phyloP scores from a whole-genome alignment of 192 early-diverging fungal genomes.

The Coemansia pectinata region DNA sequence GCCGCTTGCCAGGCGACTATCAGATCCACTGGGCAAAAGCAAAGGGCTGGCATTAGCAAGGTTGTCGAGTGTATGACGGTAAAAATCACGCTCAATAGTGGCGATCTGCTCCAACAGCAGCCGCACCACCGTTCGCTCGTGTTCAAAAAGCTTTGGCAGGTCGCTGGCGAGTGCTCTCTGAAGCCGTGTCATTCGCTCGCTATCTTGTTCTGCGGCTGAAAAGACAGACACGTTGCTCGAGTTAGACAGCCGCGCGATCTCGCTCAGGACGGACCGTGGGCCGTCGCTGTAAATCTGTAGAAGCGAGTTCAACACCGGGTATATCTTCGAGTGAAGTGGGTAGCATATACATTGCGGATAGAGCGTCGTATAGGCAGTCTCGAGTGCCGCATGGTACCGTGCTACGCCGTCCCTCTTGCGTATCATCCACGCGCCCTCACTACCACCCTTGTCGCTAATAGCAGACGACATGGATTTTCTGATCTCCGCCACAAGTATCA shows the following conservation, averaged over 20 bases:
- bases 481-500: neutral
- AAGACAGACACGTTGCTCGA: constrained; percentile 1
- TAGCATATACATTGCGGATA: constrained; percentile 28
- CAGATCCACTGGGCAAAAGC: neutral
- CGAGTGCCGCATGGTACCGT: constrained; percentile 23
- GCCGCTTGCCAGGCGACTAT: neutral
- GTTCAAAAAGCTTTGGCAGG: constrained; percentile 47
- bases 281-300: constrained; percentile 49
- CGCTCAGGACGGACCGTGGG: constrained; percentile 38
- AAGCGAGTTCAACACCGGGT: constrained; percentile 43
- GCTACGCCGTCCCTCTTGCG: constrained; percentile 5
- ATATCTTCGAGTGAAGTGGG: constrained; percentile 29
- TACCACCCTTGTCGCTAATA: neutral
- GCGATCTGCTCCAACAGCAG: constrained; percentile 29
- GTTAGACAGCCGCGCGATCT: constrained; percentile 28
- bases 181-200: constrained; percentile 13
- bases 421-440: constrained; percentile 18
- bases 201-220: constrained; percentile 15
- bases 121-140: constrained; percentile 36
- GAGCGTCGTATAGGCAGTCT: constrained; percentile 18
- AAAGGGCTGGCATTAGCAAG: neutral
- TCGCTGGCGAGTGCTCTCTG: constrained; percentile 29
- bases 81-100: constrained; percentile 39
- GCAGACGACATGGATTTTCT: neutral
- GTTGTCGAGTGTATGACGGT: constrained; percentile 7